Conservation (phyloP, 768 basidiomycete genomes). For the Boletus subparvulus region DNA sequence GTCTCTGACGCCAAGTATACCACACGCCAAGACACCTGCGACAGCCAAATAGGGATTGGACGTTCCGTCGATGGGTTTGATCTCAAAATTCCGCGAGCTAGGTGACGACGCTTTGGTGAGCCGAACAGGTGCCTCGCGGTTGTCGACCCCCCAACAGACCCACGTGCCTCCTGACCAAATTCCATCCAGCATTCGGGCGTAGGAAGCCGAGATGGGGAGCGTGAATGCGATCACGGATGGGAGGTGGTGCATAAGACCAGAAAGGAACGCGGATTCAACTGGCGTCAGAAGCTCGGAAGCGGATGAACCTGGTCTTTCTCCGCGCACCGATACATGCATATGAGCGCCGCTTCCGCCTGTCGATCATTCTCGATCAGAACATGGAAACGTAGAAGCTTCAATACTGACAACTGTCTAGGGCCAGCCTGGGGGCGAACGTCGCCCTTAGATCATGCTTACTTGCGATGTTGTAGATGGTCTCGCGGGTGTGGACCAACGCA, state of each 20-base stretch:
- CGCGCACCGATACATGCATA: conserved; percentile 63
- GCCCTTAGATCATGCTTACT: conserved; percentile 61
- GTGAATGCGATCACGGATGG: conserved; percentile 57
- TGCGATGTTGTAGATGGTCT: conserved; percentile 65
- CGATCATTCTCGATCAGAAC: background rate
- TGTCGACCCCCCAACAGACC: conserved; percentile 66
- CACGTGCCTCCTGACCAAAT: conserved; percentile 74
- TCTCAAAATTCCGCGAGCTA: conserved; percentile 59
- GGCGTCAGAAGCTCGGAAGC: conserved; percentile 36
- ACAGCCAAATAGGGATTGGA: conserved; percentile 60
- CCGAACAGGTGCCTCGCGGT: conserved; percentile 65
- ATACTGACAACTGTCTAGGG: conserved; percentile 36
- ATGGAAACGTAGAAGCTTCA: accelerated
- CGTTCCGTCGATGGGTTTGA: conserved; percentile 61
- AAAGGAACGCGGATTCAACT: conserved; percentile 59
- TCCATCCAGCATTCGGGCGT: conserved; percentile 61
- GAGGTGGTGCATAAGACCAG: conserved; percentile 57
- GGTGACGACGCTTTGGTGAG: conserved; percentile 48
- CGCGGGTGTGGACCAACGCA: conserved; percentile 62
- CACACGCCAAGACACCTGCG: conserved; percentile 55
- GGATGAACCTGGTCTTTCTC: conserved; percentile 1
- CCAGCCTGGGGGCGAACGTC: conserved; percentile 63
- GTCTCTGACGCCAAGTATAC: conserved; percentile 49
- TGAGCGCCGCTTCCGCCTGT: conserved; percentile 58
- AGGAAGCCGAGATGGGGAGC: conserved; percentile 60